Evolutionary conservation across 148 eudicot genomes (phyloP), one percentile per base, ranked within the genome.

Genomic region (Heliamphora exappendiculata): DNA sequence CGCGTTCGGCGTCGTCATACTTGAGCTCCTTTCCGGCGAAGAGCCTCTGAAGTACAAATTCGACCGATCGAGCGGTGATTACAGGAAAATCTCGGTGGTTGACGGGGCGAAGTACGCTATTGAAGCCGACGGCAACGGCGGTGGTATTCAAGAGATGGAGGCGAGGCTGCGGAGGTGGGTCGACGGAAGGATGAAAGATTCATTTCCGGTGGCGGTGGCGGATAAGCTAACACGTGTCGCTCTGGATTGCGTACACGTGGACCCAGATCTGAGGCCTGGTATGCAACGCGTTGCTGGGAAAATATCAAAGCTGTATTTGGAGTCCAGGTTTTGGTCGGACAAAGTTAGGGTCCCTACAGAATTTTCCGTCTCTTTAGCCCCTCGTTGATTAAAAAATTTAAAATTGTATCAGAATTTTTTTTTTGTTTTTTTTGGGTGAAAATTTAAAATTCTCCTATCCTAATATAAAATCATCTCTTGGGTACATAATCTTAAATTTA

Each of bases 141-240:
- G 79, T 0, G 49, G 49, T 0, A 84, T 64, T 2, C 88, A 28
- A 5, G 83, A 62, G n/a, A 76, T 76, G 58, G 90, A 80, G 17
- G 83, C 84, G 68, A 79, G 84, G 81, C 51, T 94, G 78, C 82
- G 98, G 86, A 78, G 76, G 76, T 94, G 97, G 97, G 78, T 91
- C 67, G 98, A 94, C 71, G 75, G 65, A 81, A 77, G 98, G 85
- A 68, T 94, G 70, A 90, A 62, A 80, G 97, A 94, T 54, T 94
- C 98, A 20, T 94, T 89, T 41, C 98, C 98, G n/a, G 89, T 94
- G 79, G 93, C 80, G 60, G 95, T 89, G 78, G 98, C 79, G 17
- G 85, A 84, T 82, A 94, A 81, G 78, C 19, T 94, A 81, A 83
- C 81, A 0, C 79, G 84, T 6, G 42, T 94, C 24, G 98, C 91